Evolutionary conservation across 2,329 filamentous ascomycete species (phyloP).

Genomic region (Aphanoascus verrucosus): DNA sequence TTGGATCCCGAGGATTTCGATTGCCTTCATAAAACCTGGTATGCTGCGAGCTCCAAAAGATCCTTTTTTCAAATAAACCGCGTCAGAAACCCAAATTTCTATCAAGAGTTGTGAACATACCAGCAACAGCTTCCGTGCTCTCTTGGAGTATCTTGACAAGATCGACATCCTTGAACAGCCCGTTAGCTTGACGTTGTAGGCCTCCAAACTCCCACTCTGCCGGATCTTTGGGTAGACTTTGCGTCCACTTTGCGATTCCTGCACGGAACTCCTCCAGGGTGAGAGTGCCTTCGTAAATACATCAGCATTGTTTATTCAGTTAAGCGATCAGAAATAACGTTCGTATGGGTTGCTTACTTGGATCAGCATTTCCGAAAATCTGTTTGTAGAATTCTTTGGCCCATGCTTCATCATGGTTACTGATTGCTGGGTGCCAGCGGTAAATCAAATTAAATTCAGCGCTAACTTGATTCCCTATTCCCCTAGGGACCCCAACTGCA

Average conservation of each 20-base stretch:
- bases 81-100: background rate
- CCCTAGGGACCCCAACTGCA: slow-evolving; percentile 29
- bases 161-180: slow-evolving; percentile 57
- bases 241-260: slow-evolving; percentile 1
- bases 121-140: slow-evolving; percentile 58
- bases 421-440: slow-evolving; percentile 54
- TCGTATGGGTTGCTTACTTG: background rate
- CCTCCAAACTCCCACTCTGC: slow-evolving; percentile 51
- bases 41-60: slow-evolving; percentile 62
- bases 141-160: slow-evolving; percentile 54
- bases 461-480: slow-evolving; percentile 42
- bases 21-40: slow-evolving; percentile 57
- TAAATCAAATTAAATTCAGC: slow-evolving; percentile 47
- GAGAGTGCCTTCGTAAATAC: background rate
- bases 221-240: slow-evolving; percentile 49
- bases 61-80: slow-evolving; percentile 26
- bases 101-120: slow-evolving; percentile 19
- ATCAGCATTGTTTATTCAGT: background rate
- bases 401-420: slow-evolving; percentile 60
- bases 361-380: slow-evolving; percentile 15
- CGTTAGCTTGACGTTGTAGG: slow-evolving; percentile 49
- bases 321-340: background rate
- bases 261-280: background rate
- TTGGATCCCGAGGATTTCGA: slow-evolving; percentile 70
- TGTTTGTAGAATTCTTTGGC: slow-evolving; percentile 51